Evolutionary conservation across 2,329 filamentous ascomycete species (phyloP), one percentile per base, ranked within the genome.

Genomic region (Sclerotiophoma versabilis): DNA sequence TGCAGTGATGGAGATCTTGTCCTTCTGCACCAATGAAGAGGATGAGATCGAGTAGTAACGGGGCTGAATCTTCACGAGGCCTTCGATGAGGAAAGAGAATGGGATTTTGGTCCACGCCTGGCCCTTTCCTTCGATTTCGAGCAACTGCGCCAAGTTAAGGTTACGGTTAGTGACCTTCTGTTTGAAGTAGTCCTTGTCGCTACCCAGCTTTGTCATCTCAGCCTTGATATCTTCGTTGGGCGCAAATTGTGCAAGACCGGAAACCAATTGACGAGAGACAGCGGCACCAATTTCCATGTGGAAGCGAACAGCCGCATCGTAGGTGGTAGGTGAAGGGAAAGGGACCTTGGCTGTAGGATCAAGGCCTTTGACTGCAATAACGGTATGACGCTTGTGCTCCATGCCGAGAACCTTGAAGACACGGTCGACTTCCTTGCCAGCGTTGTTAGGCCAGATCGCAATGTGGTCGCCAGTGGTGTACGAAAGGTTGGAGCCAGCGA

Each of bases 1-100:
- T 52, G 93, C 93, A 14, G 95, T 99, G 69, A 99, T 90, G 57
- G 95, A 91, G 63, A 99, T 92, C 80, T 92, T 93, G 78, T 96
- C 88, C 74, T 95, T 93, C 74, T 99, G 93, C 14, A 96, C 93
- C 8, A 92, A 76, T 6, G 95, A 97, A 0, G 95, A 98, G 1
- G 96, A 99, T 2, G 95, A 99, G 76, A 99, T 99, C 43, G 96
- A 99, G 81, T 99, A 99, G 83, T 98, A 99, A 43, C 95, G 91
- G 32, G 95, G 93, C 77, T 99, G 95, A 52, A 99, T 87, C 82
- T 97, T 98, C 78, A 88, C 91, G 58, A 99, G 78, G 62, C 92
- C 90, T 81, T 99, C 95, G 63, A 99, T 92, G 67, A 98, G 87
- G 67, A 93, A 87, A 8, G 95, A 96, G 79, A 99, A 98, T 14